A percentile compares a stretch with the other conserved stretches of the same genome.
Conservation (phyloP, 441 rosid genomes). For the Croton laevigatus region DNA sequence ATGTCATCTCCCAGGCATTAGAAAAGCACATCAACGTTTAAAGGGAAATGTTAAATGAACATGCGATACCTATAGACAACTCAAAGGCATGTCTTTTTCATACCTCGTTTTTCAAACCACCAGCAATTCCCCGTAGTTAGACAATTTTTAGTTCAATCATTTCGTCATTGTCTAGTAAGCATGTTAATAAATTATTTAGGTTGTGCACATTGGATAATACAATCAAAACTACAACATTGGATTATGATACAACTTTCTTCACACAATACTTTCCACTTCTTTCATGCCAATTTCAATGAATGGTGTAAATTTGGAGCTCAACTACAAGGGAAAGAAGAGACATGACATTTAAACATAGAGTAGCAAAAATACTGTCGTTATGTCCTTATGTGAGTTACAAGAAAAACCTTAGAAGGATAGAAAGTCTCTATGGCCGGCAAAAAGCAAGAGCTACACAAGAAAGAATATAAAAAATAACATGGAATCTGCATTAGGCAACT, state of each 20-base stretch:
- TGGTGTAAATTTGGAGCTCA: background rate
- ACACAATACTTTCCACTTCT: background rate
- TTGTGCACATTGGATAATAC: background rate
- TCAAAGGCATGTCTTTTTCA: background rate
- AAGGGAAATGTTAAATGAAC: background rate
- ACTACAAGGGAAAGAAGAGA: no score
- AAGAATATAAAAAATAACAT: background rate
- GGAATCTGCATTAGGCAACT: no score
- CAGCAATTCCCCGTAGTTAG: background rate
- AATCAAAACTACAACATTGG: background rate
- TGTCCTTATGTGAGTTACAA: no score
- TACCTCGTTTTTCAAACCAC: background rate
- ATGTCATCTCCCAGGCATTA: background rate
- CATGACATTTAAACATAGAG: background rate
- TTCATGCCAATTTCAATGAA: slow-evolving; percentile 1
- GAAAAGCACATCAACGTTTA: background rate
- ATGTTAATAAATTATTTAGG: background rate
- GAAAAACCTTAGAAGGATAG: background rate
- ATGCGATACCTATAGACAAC: background rate
- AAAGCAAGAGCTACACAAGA: background rate
- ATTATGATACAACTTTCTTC: background rate
- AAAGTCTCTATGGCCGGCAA: background rate
- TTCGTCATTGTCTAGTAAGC: background rate
- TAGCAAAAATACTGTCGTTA: background rate
- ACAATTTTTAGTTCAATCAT: background rate